Base-by-base conservation (phyloP, 2,329 filamentous ascomycete species). In the Sclerotinia borealis region DNA sequence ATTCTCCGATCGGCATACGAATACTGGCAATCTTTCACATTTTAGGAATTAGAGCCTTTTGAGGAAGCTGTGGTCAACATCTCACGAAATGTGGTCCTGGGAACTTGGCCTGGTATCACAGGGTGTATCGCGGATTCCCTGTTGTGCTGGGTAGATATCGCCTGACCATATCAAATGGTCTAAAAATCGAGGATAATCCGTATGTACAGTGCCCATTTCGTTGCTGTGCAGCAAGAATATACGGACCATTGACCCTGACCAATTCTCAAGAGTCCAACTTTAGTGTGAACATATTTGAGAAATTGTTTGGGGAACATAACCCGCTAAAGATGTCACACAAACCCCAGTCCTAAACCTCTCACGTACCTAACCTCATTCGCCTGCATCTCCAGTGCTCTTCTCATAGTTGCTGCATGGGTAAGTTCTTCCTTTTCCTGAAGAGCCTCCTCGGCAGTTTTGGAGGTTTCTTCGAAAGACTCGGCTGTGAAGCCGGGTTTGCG, bases 301-400 rank as follows among this genome's bases (percentile, higher is more conserved):
- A 62, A 48, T 15, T 27, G 3, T 5, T 56, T 51, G 25, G 27
- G 54, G 5, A 58, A 25, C 15, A 34, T 50, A 50, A 37, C 27
- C 19, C 31, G 55, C 61, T 59, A 51, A 34, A 56, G 27, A 64
- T 50, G 50, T 55, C 61, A 58, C 62, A 62, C 59, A 36, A 61
- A 54, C 51, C 76, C 78, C 75, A 85, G 75, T 19, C 85, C 88
- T 69, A 92, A 79, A 31, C 85, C 85, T 67, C 84, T 84, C 74
- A 93, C 84, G 75, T 91, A 92, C 68, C 87, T 81, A 64, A 90
- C 85, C 75, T 95, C 91, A 73, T 92, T 86, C 11, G 91, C 91
- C 34, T 64, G 62, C 48, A 60, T 27, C 31, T 91, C 85, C 64
- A 96, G 77, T 25, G 90, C 91, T 69, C 81, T 79, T 67, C 90